Conservation (phyloP, 2,329 filamentous ascomycete genomes). For the Xylariaceae sp. region DNA sequence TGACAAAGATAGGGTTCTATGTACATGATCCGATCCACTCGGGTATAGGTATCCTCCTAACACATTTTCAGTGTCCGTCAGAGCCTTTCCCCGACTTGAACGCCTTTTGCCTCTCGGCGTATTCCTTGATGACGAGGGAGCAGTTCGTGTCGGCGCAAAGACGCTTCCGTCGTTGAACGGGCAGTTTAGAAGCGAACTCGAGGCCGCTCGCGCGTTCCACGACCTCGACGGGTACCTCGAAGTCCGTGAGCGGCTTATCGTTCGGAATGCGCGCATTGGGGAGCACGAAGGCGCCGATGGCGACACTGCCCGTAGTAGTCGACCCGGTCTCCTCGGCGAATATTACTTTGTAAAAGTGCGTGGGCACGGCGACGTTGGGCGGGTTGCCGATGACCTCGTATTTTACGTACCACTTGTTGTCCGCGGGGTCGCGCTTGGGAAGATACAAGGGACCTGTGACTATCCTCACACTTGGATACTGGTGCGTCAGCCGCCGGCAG, state of each 20-base stretch:
- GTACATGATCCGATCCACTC: constrained; percentile 2
- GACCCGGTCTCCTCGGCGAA: constrained; percentile 77
- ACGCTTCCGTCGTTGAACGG: constrained; percentile 65
- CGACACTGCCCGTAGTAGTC: constrained; percentile 58
- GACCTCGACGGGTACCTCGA: constrained; percentile 90
- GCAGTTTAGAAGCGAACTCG: constrained; percentile 82
- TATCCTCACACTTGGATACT: constrained; percentile 82
- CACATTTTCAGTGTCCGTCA: constrained; percentile 1
- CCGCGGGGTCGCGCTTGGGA: constrained; percentile 71
- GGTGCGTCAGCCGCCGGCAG: constrained; percentile 73
- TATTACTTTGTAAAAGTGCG: constrained; percentile 99
- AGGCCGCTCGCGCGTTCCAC: constrained; percentile 89
- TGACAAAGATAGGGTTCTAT: background rate
- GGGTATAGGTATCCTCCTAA: too few relatives aligned
- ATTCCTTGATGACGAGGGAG: constrained; percentile 79
- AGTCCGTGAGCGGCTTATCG: constrained; percentile 79
- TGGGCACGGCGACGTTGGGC: constrained; percentile 91
- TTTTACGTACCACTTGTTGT: constrained; percentile 91
- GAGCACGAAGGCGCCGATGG: constrained; percentile 88
- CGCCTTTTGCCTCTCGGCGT: constrained; percentile 56
- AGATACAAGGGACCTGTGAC: constrained; percentile 94
- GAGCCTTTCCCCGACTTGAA: constrained; percentile 33
- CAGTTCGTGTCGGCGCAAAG: constrained; percentile 86
- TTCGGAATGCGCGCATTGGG: constrained; percentile 89
- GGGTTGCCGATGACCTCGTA: constrained; percentile 96